Evolutionary conservation across 768 basidiomycete genomes (phyloP).

Genomic region (Strobilomyces dryophilus): DNA sequence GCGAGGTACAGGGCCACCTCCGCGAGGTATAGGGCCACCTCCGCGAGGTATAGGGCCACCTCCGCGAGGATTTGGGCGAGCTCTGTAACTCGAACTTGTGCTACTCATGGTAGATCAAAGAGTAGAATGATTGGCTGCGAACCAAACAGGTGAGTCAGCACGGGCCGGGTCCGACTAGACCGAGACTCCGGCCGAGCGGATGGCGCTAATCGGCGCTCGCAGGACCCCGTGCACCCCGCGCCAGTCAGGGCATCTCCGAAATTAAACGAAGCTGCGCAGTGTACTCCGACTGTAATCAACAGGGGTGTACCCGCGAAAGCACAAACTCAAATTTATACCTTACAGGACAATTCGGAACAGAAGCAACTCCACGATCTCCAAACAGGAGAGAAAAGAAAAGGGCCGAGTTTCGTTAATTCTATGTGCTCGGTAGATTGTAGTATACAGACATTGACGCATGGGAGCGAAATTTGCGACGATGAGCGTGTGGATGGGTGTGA

Average conservation of each 20-base stretch:
- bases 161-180: no score
- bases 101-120: constrained; percentile 2
- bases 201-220: no score
- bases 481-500: constrained; percentile 19
- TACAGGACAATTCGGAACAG: constrained; percentile 1
- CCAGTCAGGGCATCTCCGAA: not conserved
- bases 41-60: no score
- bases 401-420: constrained; percentile 6
- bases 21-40: constrained; percentile 11
- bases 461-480: constrained; percentile 15
- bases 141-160: no score
- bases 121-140: not conserved
- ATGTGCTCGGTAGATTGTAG: constrained; percentile 12
- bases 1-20: constrained; percentile 14
- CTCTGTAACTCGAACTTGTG: not conserved
- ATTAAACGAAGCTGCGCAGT: not conserved
- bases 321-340: not conserved
- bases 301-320: not conserved
- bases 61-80: no score
- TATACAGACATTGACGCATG: constrained; percentile 18
- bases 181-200: no score
- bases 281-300: not conserved
- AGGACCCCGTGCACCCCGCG: no score
- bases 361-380: constrained; percentile 8
- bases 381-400: not conserved